phyloP scores from a whole-genome alignment of 805 yeast genomes.

The Cyberlindnera maritima region DNA sequence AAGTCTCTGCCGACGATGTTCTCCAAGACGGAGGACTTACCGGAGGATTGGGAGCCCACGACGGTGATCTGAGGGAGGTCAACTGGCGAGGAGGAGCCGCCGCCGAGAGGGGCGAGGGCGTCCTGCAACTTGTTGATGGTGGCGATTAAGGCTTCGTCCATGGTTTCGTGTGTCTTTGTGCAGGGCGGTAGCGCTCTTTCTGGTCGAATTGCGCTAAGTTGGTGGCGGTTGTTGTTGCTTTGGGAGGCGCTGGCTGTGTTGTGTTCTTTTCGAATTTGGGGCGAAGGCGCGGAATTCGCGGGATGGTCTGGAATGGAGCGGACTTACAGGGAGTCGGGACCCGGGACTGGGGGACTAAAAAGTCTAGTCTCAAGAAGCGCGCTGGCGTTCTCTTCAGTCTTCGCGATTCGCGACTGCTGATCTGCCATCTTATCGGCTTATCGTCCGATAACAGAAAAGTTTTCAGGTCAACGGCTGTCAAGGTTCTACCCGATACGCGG shows the following conservation, averaged over 20 bases:
- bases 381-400: no score
- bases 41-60: constrained; percentile 88
- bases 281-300: not conserved
- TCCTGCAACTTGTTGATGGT: constrained; percentile 81
- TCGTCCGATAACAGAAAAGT: constrained; percentile 4
- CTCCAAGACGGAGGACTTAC: constrained; percentile 86
- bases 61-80: constrained; percentile 95
- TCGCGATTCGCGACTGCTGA: not conserved
- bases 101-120: constrained; percentile 85
- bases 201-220: not conserved
- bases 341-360: no score
- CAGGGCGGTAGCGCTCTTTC: not conserved
- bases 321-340: no score
- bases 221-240: not conserved
- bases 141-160: constrained; percentile 75
- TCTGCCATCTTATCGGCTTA: constrained; percentile 3
- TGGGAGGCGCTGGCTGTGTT: constrained; percentile 6
- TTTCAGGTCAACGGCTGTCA: not conserved
- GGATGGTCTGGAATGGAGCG: no score
- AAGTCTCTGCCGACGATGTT: constrained; percentile 91
- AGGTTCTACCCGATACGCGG: no score
- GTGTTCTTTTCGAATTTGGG: constrained; percentile 1
- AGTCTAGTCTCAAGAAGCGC: no score
- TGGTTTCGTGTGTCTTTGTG: constrained; percentile 23
- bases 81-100: constrained; percentile 75